Conservation (phyloP, 2,329 filamentous ascomycete genomes). For the Aureobasidium pullulans region DNA sequence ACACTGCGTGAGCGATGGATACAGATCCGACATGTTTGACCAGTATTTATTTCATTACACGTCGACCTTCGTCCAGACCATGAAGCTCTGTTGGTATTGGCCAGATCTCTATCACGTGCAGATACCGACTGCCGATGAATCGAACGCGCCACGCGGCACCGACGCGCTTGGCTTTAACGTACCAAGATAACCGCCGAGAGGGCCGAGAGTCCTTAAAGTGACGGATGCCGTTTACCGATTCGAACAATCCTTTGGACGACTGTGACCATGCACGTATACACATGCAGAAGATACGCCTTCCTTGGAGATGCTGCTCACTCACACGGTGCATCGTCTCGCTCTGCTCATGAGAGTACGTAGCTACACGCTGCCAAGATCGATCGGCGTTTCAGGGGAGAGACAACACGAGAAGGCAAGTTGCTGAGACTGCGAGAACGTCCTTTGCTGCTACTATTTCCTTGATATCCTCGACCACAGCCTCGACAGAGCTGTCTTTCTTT, state of each 20-base stretch:
- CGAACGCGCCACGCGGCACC: not conserved
- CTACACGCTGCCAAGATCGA: not conserved
- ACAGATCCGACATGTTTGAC: conserved; percentile 62
- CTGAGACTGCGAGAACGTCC: not conserved
- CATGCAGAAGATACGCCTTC: not conserved
- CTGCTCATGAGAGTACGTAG: not conserved
- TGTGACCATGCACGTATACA: not conserved
- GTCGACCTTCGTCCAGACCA: not conserved
- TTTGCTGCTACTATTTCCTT: not conserved
- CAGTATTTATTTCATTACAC: not conserved
- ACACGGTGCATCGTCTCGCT: not conserved
- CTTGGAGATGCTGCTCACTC: not conserved
- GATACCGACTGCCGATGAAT: not conserved
- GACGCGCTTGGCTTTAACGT: not conserved
- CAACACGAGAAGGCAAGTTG: not conserved
- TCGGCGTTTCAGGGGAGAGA: conserved; percentile 9
- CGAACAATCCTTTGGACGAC: not conserved
- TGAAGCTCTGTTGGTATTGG: conserved; percentile 1
- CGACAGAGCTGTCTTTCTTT: not conserved
- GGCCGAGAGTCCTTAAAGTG: not conserved
- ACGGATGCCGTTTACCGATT: not conserved
- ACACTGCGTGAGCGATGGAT: conserved; percentile 84
- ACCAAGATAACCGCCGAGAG: conserved; percentile 3
- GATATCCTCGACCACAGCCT: not conserved
- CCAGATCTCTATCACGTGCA: conserved; percentile 9